Conservation (phyloP, 2,329 filamentous ascomycete species). For the Bisporella sp. region DNA sequence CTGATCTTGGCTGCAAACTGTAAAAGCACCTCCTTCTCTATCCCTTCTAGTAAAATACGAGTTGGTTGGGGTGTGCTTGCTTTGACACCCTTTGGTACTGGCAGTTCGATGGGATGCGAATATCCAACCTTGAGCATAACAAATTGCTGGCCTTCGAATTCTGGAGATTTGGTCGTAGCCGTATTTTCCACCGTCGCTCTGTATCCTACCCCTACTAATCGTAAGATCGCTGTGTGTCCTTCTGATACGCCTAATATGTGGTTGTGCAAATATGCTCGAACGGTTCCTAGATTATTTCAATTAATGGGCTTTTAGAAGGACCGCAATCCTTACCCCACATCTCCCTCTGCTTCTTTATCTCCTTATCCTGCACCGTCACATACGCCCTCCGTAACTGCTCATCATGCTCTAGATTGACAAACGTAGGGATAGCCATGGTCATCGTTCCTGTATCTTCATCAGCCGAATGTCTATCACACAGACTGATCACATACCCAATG, state of each 20-base stretch:
- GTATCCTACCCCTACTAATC: constrained; percentile 93
- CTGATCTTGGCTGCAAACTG: constrained; percentile 86
- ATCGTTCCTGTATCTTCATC: constrained; percentile 52
- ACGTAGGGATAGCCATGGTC: constrained; percentile 71
- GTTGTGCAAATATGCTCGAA: constrained; percentile 82
- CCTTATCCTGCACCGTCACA: constrained; percentile 62
- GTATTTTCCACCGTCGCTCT: constrained; percentile 77
- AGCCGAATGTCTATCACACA: no score
- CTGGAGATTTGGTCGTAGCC: constrained; percentile 56
- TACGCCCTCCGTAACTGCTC: constrained; percentile 52
- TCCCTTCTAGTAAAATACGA: constrained; percentile 80
- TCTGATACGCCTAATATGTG: constrained; percentile 92
- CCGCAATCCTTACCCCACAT: constrained; percentile 73
- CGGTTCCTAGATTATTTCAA: constrained; percentile 57
- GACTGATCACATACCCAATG: constrained; percentile 52
- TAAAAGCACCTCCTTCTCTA: constrained; percentile 80
- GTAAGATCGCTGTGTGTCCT: constrained; percentile 88
- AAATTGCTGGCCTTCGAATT: constrained; percentile 79
- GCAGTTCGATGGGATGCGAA: constrained; percentile 89
- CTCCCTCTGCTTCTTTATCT: constrained; percentile 69
- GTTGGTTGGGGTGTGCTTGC: constrained; percentile 88
- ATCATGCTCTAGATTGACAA: constrained; percentile 66
- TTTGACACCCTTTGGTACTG: constrained; percentile 73
- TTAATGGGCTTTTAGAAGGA: no score
- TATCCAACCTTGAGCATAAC: constrained; percentile 93